A percentile compares a stretch with the other conserved stretches of the same genome.
phyloP scores from a whole-genome alignment of 1,284 basidiomycete species.

The Rhodotorula mucilaginosa region DNA sequence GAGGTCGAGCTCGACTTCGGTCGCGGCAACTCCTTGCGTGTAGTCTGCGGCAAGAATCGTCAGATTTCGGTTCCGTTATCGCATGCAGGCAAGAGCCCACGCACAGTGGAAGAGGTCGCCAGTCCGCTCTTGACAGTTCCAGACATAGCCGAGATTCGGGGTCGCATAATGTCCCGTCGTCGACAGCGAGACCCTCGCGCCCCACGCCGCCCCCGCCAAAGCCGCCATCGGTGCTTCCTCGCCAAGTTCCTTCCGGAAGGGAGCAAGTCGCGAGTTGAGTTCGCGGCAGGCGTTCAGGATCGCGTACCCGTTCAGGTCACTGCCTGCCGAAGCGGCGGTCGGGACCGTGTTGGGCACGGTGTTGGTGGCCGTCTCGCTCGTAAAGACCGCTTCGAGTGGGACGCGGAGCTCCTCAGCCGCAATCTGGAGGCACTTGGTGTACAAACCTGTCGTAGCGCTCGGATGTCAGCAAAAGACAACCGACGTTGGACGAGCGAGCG shows the following conservation, averaged over 20 bases:
- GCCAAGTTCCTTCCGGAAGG: conserved; percentile 39
- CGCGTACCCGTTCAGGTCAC: conserved; percentile 43
- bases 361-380: conserved; percentile 44
- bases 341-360: conserved; percentile 48
- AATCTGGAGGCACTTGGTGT: conserved; percentile 49
- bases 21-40: conserved; percentile 43
- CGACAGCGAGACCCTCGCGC: conserved; percentile 47
- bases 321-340: conserved; percentile 42
- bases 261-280: conserved; percentile 46
- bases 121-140: conserved; percentile 37
- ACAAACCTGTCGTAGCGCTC: conserved; percentile 41
- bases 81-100: neutral
- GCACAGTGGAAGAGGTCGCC: conserved; percentile 47
- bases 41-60: no score
- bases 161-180: conserved; percentile 49
- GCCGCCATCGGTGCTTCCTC: conserved; percentile 43
- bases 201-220: conserved; percentile 47
- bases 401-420: conserved; percentile 48
- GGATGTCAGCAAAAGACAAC: neutral
- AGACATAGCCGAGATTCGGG: conserved; percentile 48
- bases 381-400: conserved; percentile 47
- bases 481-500: no score
- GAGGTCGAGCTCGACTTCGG: conserved; percentile 49
- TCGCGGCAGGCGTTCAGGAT: conserved; percentile 50
- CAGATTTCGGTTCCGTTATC: no score